phyloP scores from a whole-genome alignment of 306 rosid genomes.

The Acacia melanoxylon region DNA sequence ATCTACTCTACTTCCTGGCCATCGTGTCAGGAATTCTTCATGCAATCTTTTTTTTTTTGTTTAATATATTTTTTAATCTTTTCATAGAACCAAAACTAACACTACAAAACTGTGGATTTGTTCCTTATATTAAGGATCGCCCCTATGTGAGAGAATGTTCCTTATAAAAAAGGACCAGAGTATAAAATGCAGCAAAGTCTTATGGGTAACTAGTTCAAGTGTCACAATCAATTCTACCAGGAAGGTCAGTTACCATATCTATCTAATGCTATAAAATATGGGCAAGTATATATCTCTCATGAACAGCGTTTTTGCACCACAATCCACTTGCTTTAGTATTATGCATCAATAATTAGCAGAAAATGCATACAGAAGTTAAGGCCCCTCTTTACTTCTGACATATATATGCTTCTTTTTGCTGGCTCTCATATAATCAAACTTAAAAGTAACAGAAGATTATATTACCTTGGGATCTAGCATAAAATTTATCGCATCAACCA shows the following conservation, averaged over 20 bases:
- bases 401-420: not conserved
- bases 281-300: not conserved
- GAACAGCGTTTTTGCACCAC: not conserved
- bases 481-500: slow-evolving; percentile 70
- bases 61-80: too few species aligned
- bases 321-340: not conserved
- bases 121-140: too few species aligned
- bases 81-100: too few species aligned
- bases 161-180: too few species aligned
- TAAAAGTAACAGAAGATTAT: not conserved
- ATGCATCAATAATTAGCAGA: not conserved
- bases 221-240: not conserved
- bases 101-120: too few species aligned
- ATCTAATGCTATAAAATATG: not conserved
- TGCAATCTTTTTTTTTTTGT: too few species aligned
- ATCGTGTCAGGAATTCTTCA: too few species aligned
- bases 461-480: slow-evolving; percentile 92
- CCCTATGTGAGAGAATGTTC: too few species aligned
- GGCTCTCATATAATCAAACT: not conserved
- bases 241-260: not conserved
- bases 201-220: too few species aligned
- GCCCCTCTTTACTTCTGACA: not conserved
- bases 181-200: too few species aligned
- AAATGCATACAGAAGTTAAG: not conserved
- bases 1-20: too few species aligned